Evolutionary conservation across 73 alveolate species (phyloP).

Genomic region (Paramecium tetraurelia): DNA sequence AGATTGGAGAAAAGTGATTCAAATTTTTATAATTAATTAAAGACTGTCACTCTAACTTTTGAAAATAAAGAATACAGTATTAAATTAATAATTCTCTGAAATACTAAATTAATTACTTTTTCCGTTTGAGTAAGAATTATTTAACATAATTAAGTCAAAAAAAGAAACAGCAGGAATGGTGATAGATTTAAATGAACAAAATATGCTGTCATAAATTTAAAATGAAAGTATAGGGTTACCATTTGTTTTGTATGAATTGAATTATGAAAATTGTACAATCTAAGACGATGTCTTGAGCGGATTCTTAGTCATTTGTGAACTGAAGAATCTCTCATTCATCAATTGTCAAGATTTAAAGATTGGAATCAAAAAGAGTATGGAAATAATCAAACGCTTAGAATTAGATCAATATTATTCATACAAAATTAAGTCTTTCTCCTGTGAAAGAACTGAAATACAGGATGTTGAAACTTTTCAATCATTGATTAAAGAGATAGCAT

Average conservation of each 20-base stretch:
- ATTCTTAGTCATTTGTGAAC: not conserved
- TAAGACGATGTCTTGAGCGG: not conserved
- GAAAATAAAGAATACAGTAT: not conserved
- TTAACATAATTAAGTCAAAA: not conserved
- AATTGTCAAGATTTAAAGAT: not conserved
- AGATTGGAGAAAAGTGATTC: not conserved
- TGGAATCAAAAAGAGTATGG: not conserved
- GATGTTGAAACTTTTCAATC: not conserved
- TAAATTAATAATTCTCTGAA: not conserved
- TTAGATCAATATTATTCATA: not conserved
- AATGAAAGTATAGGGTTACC: not conserved
- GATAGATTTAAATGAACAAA: not conserved
- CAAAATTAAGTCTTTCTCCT: not conserved
- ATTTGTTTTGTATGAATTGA: not conserved
- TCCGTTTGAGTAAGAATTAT: not conserved
- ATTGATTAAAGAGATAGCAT: not conserved
- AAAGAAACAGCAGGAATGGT: not conserved
- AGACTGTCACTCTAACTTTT: not conserved
- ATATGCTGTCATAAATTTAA: not conserved
- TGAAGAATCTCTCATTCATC: not conserved
- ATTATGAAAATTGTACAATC: not conserved
- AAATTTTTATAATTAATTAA: not conserved
- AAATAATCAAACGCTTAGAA: not conserved
- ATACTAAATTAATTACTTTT: not conserved
- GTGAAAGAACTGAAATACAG: not conserved